Percentiles rank a stretch among this genome's conserved stretches.
Conservation (phyloP, 192 early-diverging fungal species). For the Hyaloraphidium curvatum region DNA sequence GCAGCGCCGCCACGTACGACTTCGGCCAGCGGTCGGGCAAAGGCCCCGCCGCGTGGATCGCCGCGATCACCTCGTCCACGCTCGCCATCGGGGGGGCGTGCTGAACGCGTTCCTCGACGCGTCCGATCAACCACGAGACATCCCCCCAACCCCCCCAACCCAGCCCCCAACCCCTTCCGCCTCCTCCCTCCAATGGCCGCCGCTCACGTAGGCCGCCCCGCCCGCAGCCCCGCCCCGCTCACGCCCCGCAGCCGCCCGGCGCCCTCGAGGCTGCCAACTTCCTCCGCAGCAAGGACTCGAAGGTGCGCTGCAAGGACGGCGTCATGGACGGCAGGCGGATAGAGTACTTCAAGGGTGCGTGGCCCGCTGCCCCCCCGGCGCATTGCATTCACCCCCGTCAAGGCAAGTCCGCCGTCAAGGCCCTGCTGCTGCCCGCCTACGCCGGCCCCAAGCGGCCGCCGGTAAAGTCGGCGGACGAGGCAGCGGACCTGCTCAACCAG, state of each 20-base stretch:
- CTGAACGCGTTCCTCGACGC: no score
- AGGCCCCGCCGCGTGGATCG: no score
- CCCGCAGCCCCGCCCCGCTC: no score
- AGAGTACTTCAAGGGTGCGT: constrained; percentile 76
- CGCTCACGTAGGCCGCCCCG: no score
- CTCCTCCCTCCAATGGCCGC: background rate
- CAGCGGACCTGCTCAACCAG: constrained; percentile 36
- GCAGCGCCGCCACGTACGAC: no score
- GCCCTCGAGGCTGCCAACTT: constrained; percentile 51
- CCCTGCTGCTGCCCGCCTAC: constrained; percentile 33
- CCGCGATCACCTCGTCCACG: no score
- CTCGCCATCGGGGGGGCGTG: no score
- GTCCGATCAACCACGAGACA: no score
- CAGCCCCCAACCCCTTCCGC: no score
- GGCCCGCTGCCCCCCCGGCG: background rate
- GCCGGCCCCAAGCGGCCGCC: constrained; percentile 20
- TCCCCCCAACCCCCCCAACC: no score
- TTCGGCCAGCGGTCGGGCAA: no score
- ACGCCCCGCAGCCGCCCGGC: constrained; percentile 24
- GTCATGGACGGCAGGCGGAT: constrained; percentile 73
- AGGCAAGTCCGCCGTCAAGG: constrained; percentile 52
- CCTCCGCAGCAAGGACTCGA: constrained; percentile 48
- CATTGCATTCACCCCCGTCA: constrained; percentile 16
- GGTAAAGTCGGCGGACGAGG: constrained; percentile 34
- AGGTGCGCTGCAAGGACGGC: constrained; percentile 64